Evolutionary conservation across 2,329 filamentous ascomycete genomes (phyloP).

Genomic region (Escovopsis sp.): DNA sequence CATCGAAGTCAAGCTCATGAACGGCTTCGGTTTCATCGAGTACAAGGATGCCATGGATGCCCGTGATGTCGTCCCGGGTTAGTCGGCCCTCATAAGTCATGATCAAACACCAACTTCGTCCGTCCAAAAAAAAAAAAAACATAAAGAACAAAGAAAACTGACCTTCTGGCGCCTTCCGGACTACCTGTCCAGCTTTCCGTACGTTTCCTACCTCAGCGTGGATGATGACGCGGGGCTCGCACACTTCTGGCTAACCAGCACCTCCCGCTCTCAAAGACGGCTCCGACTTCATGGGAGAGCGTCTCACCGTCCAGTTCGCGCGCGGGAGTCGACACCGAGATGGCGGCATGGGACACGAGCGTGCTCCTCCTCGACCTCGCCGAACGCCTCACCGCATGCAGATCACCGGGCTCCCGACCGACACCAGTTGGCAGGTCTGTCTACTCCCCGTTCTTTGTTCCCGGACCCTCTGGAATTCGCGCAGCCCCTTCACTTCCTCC

Average conservation of each 20-base stretch:
- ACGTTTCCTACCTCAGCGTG: slow-evolving; percentile 21
- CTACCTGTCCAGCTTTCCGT: slow-evolving; percentile 42
- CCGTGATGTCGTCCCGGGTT: slow-evolving; percentile 95
- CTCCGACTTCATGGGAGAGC: slow-evolving; percentile 94
- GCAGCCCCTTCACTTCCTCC: slow-evolving; percentile 15
- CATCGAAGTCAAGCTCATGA: slow-evolving; percentile 99
- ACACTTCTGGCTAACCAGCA: slow-evolving; percentile 7
- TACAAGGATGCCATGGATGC: slow-evolving; percentile 98
- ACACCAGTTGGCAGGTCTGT: slow-evolving; percentile 99
- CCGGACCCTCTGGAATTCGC: slow-evolving; percentile 26
- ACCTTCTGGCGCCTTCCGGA: slow-evolving; percentile 8
- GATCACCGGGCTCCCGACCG: slow-evolving; percentile 88
- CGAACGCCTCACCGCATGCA: slow-evolving; percentile 95
- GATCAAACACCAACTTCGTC: too few relatives aligned
- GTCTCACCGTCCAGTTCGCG: slow-evolving; percentile 94
- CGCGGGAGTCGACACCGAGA: slow-evolving; percentile 58
- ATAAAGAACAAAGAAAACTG: too few relatives aligned
- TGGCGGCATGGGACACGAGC: slow-evolving; percentile 31
- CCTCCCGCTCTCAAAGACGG: slow-evolving; percentile 50
- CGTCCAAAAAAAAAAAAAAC: too few relatives aligned
- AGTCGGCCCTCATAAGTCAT: slow-evolving; percentile 19
- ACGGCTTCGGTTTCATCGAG: slow-evolving; percentile 98
- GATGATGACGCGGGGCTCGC: not conserved
- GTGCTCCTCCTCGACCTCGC: slow-evolving; percentile 58
- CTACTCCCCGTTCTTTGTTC: slow-evolving; percentile 42